Base-by-base conservation (phyloP, 2,329 filamentous ascomycete genomes). In the Colletotrichum melonis region DNA sequence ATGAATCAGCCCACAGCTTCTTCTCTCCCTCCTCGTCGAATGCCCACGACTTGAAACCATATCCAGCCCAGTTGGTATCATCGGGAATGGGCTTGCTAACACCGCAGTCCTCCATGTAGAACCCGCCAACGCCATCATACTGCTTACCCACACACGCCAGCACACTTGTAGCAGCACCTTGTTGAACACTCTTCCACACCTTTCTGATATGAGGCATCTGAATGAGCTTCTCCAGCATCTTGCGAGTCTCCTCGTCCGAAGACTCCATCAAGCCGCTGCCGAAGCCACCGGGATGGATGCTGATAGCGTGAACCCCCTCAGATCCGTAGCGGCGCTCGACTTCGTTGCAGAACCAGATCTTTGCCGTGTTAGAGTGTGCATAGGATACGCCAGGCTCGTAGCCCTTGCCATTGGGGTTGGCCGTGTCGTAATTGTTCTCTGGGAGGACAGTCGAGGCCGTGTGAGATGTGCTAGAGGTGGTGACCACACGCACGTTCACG, bases 261-360 rank as follows among this genome's bases (percentile, higher is more conserved):
- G 58, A 55, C 28, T 63, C 46, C 58, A 63, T 68, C 0, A 68
- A 22, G 0, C 66, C 66, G 19, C 58, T 68, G 1, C 28, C 12
- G 5, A 56, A 55, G 1, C 58, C 68, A n/a, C 72, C 72, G 1
- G 72, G 72, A n/a, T 72, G 69, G 1, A 74, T 28, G 32, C 68
- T 72, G 2, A 63, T 63, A 3, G 68, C 85, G 70, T 87, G 89
- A 0, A 74, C n/a, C 8, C 71, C 67, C 16, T 35, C 26, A 16
- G 38, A 52, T 2, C 67, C 71, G 22, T 66, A 73, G 0, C 81
- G 82, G 1, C 87, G 82, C 42, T 89, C 87, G 19, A 90, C 81
- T 67, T 88, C 82, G 68, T 86, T 88, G 4, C 87, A 84, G 57
- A 86, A 84, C 75, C 84, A 87, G 22, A 89, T 82, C 64, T 87